A percentile compares a stretch with the other conserved stretches of the same genome.
Conservation (phyloP, 2,329 filamentous ascomycete species). For the Aspergillus eucalypticola region DNA sequence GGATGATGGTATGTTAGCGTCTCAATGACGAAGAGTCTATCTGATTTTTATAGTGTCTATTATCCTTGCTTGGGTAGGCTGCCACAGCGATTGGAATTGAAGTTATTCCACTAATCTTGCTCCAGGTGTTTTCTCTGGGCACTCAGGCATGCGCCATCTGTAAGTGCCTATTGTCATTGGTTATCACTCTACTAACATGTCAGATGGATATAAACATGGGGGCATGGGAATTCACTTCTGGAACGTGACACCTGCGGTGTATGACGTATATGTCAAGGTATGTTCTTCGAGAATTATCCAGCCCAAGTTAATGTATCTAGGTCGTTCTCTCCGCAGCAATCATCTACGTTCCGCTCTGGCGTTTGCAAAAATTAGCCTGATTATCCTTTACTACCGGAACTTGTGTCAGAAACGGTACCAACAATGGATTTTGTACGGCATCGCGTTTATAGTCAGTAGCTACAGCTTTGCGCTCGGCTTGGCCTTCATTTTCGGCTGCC, state of each 20-base stretch:
- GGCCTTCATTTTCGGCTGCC: slow-evolving; percentile 1
- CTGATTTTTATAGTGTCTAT: background rate
- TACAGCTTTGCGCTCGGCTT: background rate
- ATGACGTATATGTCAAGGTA: background rate
- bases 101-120: background rate
- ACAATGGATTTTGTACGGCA: background rate
- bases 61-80: slow-evolving; percentile 2
- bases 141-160: background rate
- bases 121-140: background rate
- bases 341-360: background rate
- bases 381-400: background rate
- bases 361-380: background rate
- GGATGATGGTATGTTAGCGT: slow-evolving; percentile 1
- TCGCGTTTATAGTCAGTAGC: background rate
- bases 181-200: background rate
- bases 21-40: background rate
- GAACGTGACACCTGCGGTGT: background rate
- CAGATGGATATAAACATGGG: background rate
- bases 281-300: background rate
- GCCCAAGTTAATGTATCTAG: background rate
- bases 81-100: background rate
- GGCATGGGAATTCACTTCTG: background rate
- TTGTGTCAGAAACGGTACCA: background rate
- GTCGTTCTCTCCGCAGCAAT: background rate
- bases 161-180: background rate